phyloP scores from a whole-genome alignment of 2,329 filamentous ascomycete genomes.

The Claviceps sp. region DNA sequence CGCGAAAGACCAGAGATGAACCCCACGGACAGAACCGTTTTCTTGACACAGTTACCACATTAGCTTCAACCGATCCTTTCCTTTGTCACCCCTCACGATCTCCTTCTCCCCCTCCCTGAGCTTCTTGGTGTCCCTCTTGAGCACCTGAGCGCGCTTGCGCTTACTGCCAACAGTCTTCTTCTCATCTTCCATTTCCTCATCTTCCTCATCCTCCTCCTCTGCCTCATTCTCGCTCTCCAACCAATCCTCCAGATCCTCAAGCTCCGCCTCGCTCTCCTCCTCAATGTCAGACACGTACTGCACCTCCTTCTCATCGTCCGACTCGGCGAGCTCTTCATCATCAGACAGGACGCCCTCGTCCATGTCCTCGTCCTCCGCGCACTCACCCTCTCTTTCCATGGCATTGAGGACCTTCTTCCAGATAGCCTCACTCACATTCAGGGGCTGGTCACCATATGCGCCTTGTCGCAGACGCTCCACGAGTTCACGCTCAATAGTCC shows the following conservation, averaged over 20 bases:
- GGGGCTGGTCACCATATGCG: conserved; percentile 83
- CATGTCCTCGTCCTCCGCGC: conserved; percentile 69
- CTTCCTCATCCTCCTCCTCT: conserved; percentile 44
- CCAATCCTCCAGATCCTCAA: conserved; percentile 84
- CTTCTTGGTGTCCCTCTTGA: conserved; percentile 33
- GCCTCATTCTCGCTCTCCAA: conserved; percentile 57
- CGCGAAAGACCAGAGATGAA: not conserved
- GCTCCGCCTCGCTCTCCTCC: conserved; percentile 68
- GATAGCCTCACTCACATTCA: conserved; percentile 88
- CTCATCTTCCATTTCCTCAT: conserved; percentile 44
- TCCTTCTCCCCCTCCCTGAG: conserved; percentile 50
- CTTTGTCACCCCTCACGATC: conserved; percentile 54
- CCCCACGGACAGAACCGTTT: not conserved
- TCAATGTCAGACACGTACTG: conserved; percentile 92
- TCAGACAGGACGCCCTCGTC: conserved; percentile 77
- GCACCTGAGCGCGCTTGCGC: conserved; percentile 36
- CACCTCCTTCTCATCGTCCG: conserved; percentile 59
- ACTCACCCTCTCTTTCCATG: conserved; percentile 77
- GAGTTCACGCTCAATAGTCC: conserved; percentile 88
- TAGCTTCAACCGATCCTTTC: conserved; percentile 42
- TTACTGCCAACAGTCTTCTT: conserved; percentile 42
- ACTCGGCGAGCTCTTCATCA: conserved; percentile 60
- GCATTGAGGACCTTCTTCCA: conserved; percentile 95
- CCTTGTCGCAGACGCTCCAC: conserved; percentile 83
- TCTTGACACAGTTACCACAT: conserved; percentile 20